Evolutionary conservation across 257 asterid species (phyloP), one percentile per base, ranked within the genome.

Genomic region (Lavandula angustifolia): DNA sequence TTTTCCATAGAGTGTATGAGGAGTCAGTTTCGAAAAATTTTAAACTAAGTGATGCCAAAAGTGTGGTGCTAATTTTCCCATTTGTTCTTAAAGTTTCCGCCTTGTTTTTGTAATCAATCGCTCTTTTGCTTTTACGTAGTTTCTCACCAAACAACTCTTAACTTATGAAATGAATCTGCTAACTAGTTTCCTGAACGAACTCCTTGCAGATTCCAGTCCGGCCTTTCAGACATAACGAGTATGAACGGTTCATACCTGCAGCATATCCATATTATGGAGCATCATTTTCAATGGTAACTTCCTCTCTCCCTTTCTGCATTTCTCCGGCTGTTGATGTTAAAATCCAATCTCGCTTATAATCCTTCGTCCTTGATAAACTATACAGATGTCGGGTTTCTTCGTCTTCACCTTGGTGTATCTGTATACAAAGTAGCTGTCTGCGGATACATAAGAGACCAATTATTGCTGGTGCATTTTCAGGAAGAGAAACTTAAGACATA

Each of bases 251-350:
- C 65, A 79, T 91, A 66, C 76, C 90, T 47, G 80, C 96, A 58
- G 96, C 98, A 53, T 85, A 68, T 72, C 98, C 98, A 41, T 91
- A 91, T 73, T 88, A 91, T 49, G 96, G 95, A 70, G 86, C 90
- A 58, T 91, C 98, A 42, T 88, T 86, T 74, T 74, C 95, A 10
- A 86, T 82, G 94, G 98, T 91, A 85, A 27, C 18, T 69, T 41
- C 51, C 32, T 57, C 47, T 41, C 54, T 50, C 49, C 60, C 18
- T 37, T 59, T 55, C 40, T 54, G 33, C 27, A 13, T 1, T 37
- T 17, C 51, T 41, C 54, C 60, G 34, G 58, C 17, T 5, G 11
- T 60, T 27, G 6, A 18, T 47, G 33, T 17, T 56, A 55, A 58
- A 22, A 11, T 13, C 66, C 46, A 32, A 32, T 7, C 4, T 62